Base-by-base conservation (phyloP, 2,329 filamentous ascomycete species). In the Sarocladium oryzae region DNA sequence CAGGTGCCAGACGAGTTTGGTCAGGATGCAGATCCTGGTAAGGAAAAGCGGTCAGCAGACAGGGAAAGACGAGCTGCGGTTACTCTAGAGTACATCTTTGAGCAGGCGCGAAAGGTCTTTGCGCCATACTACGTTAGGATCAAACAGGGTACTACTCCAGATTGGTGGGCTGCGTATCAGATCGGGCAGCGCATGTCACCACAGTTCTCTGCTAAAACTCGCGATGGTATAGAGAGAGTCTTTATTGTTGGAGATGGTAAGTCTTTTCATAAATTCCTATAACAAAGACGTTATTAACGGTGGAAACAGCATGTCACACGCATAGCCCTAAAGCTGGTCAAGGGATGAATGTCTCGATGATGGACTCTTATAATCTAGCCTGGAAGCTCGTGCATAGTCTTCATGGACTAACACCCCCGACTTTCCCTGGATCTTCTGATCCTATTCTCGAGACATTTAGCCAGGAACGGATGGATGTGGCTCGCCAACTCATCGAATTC, bases 281-380 rank as follows among this genome's bases (percentile, higher is more conserved):
- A 9, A n/a, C n/a, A n/a, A 21, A 4, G 5, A 13, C 4, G 26
- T 4, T 32, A 7, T 16, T 43, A 28, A 43, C n/a, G 9, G 9
- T 28, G 40, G 23, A 15, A 32, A 33, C 24, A 48, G 83, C 81
- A 1, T 77, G 79, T 2, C 73, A 77, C 59, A 78, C 75, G 1
- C 73, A 78, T 56, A 61, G 58, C 7, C 81, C 81, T 2, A 85
- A 85, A 60, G 81, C 79, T 1, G 81, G 81, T 1, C 82, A 85
- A 60, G 83, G 84, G 11, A 86, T 86, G 82, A 87, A 88, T 57
- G 78, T 85, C 5, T 78, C 73, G 18, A 82, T 87, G 74, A 82
- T 85, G 57, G 84, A 88, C 60, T 58, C 71, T 0, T 79, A 72
- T 61, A 80, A 79, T 52, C 69, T 79, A 1, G 76, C 74, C 2